A percentile compares a stretch with the other conserved stretches of the same genome.
Conservation (phyloP, 1,139 yeast genomes). For the Zygoascus hellenicus region DNA sequence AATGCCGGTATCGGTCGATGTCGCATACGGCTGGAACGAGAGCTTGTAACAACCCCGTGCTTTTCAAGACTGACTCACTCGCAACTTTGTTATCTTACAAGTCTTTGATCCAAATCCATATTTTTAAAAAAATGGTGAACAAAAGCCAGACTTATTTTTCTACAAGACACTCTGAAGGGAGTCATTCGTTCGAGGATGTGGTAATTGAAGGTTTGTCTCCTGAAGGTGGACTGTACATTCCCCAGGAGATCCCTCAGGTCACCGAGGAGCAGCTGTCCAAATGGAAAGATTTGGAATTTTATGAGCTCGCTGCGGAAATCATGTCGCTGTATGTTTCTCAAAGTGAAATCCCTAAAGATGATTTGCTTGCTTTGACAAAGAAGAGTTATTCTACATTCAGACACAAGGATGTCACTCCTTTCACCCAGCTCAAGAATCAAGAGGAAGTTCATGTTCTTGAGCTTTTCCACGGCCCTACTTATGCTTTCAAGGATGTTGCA, state of each 20-base stretch:
- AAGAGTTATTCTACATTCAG: conserved; percentile 89
- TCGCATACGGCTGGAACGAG: too few species aligned
- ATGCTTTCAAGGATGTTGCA: conserved; percentile 98
- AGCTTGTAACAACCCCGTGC: too few species aligned
- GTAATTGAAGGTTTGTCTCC: conserved; percentile 91
- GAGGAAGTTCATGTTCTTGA: conserved; percentile 72
- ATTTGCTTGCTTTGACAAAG: conserved; percentile 54
- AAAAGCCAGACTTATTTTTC: conserved; percentile 57
- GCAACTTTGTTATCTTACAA: not conserved
- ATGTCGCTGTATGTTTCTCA: conserved; percentile 69
- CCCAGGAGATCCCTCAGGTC: conserved; percentile 70
- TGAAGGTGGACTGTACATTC: conserved; percentile 94
- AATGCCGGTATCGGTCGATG: too few species aligned
- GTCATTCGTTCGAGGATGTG: conserved; percentile 81
- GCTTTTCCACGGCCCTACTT: conserved; percentile 97
- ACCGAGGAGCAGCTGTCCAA: conserved; percentile 51
- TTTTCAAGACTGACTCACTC: too few species aligned
- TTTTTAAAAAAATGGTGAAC: conserved; percentile 5
- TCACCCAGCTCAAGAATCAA: conserved; percentile 51
- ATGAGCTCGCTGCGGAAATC: conserved; percentile 80
- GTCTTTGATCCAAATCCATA: not conserved
- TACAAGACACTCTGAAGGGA: conserved; percentile 60
- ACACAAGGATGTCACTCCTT: conserved; percentile 78
- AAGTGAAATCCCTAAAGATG: conserved; percentile 65
- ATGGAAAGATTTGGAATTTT: conserved; percentile 75